phyloP scores from a whole-genome alignment of 2,329 filamentous ascomycete species.

The Aspergillus sp. region DNA sequence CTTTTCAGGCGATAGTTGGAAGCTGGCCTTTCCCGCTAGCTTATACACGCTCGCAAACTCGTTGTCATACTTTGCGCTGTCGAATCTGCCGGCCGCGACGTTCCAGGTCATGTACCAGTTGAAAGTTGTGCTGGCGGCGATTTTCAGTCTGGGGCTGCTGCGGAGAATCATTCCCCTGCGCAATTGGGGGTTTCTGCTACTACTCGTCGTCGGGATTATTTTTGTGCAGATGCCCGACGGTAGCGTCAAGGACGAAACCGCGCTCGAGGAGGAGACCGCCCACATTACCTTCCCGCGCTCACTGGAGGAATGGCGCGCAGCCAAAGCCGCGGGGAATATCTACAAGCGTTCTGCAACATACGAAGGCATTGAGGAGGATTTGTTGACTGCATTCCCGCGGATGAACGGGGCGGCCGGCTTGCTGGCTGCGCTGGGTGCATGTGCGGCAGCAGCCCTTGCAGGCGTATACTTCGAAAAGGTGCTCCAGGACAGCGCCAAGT shows the following conservation, averaged over 20 bases:
- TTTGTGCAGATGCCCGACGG: constrained; percentile 72
- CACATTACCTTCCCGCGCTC: constrained; percentile 66
- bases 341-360: constrained; percentile 75
- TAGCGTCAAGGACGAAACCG: constrained; percentile 41
- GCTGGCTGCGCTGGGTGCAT: constrained; percentile 67
- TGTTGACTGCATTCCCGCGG: constrained; percentile 42
- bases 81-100: constrained; percentile 82
- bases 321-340: constrained; percentile 43
- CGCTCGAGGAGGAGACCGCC: constrained; percentile 53
- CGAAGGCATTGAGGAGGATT: constrained; percentile 68
- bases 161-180: constrained; percentile 60
- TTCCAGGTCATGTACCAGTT: constrained; percentile 92
- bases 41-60: constrained; percentile 89
- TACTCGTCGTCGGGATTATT: constrained; percentile 73
- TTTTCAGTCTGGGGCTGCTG: constrained; percentile 76
- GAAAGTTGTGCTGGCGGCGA: constrained; percentile 82
- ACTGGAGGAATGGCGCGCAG: constrained; percentile 62
- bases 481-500: constrained; percentile 69
- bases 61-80: constrained; percentile 85
- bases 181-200: constrained; percentile 71
- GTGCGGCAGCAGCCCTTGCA: constrained; percentile 72
- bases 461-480: constrained; percentile 69
- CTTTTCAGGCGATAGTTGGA: constrained; percentile 89
- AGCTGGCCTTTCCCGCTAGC: constrained; percentile 77
- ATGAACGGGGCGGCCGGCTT: constrained; percentile 78